Evolutionary conservation across 768 basidiomycete genomes (phyloP), one percentile per base, ranked within the genome.

Genomic region (Tephrocybe sp.): DNA sequence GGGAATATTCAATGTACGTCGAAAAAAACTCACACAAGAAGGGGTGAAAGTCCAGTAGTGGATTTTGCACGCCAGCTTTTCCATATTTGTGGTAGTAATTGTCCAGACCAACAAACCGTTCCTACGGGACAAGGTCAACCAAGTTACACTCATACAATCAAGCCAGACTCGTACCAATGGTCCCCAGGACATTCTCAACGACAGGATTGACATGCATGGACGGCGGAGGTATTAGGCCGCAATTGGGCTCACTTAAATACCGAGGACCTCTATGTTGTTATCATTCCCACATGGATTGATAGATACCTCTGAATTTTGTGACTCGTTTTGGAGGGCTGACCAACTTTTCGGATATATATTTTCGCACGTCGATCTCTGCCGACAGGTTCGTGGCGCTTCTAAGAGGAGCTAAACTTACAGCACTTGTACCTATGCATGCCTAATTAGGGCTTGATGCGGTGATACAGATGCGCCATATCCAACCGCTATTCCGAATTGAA

Each of bases 1-100:
- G 16, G 26, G 8, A 22, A 6, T 18, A 11, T 12, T 9, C 27
- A 7, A 12, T 30, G 31, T 30, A 21, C 21, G 21, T 32, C 43
- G 21, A n/a, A 45, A 34, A 32, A 21, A 15, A 70, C 71, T 48
- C 63, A 84, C 86, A 89, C 78, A 26, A 92, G 74, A 64, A 68
- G 79, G 12, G 73, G 77, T 1, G 87, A 89, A 9, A 92, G 70
- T 0, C 90, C 89, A 22, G 79, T 72, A 0, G 85, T 87, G 19
- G 79, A 80, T 59, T 89, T 86, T 16, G 72, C 70, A 28, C 79
- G 73, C 70, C 79, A 86, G 54, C 78, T 86, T 65, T 92, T 89
- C 79, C 82, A 79, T 19, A 88, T 73, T 55, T 89, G 87, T 5
- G 87, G 88, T 26, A 89, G 62, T 12, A 89, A 61, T 56, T 87